phyloP scores from a whole-genome alignment of 148 eudicot genomes.

The Chenopodium suecicum region DNA sequence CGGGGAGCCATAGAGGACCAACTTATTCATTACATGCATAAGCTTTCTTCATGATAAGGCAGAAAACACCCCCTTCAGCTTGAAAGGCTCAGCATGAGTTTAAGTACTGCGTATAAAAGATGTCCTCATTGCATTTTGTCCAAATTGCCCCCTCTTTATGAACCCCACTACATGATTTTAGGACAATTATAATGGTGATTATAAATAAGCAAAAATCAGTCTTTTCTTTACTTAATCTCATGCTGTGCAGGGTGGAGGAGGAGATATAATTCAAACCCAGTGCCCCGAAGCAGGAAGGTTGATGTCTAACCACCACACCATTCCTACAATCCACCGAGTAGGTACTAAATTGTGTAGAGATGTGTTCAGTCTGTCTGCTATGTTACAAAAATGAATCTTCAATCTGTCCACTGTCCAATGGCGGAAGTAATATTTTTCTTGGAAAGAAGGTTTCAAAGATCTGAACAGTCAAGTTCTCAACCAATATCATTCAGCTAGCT shows the following conservation, averaged over 20 bases:
- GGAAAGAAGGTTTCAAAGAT: not conserved
- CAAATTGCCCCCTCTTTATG: not conserved
- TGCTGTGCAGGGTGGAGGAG: too few relatives aligned
- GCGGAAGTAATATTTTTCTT: not conserved
- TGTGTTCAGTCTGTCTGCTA: too few relatives aligned
- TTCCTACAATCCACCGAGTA: too few relatives aligned
- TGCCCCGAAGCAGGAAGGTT: too few relatives aligned
- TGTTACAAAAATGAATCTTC: too few relatives aligned
- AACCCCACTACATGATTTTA: not conserved
- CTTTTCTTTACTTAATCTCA: too few relatives aligned
- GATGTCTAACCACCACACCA: too few relatives aligned
- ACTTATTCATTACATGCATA: not conserved
- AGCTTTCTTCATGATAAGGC: not conserved
- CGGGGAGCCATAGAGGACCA: not conserved
- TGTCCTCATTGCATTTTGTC: not conserved
- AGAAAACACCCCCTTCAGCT: not conserved
- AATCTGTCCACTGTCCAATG: not conserved
- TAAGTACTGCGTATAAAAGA: not conserved
- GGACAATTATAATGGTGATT: not conserved
- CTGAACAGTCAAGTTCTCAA: not conserved
- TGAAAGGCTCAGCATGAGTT: not conserved
- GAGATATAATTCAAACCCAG: too few relatives aligned
- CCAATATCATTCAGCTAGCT: not conserved
- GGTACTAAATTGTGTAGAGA: too few relatives aligned
- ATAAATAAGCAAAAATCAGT: not conserved